A percentile compares a stretch with the other conserved stretches of the same genome.
phyloP scores from a whole-genome alignment of 345 rosid species.

The Isatis tinctoria region DNA sequence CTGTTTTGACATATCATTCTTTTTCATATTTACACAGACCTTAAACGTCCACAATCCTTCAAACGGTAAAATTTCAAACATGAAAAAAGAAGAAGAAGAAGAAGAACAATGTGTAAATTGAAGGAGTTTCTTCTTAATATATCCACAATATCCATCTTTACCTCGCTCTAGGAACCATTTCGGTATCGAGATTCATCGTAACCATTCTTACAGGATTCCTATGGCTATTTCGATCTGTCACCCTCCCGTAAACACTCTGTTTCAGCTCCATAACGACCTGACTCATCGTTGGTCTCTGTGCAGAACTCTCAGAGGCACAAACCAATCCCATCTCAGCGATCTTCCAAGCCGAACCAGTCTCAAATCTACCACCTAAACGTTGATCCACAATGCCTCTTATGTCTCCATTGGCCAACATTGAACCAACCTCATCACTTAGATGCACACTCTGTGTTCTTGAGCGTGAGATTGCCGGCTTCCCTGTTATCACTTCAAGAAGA shows the following conservation, averaged over 20 bases:
- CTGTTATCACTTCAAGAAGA: constrained; percentile 45
- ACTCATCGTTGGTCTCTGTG: constrained; percentile 36
- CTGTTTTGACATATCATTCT: too few relatives aligned
- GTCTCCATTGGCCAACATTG: constrained; percentile 22
- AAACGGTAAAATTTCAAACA: background rate
- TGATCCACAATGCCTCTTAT: constrained; percentile 44
- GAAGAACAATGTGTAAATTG: background rate
- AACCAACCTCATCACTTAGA: background rate
- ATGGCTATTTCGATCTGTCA: background rate
- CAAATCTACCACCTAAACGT: constrained; percentile 32
- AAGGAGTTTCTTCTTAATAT: background rate
- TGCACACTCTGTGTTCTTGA: background rate
- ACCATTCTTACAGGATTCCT: background rate
- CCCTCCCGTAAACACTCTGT: constrained; percentile 19
- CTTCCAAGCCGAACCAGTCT: constrained; percentile 46
- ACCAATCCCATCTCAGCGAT: constrained; percentile 44
- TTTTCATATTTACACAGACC: background rate
- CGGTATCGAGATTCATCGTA: background rate
- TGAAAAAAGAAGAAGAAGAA: background rate
- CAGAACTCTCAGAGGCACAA: constrained; percentile 25
- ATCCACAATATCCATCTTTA: background rate
- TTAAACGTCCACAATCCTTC: background rate
- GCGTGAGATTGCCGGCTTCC: constrained; percentile 31
- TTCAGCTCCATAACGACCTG: constrained; percentile 31
- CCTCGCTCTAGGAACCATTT: constrained; percentile 14